These are phyloP conservation scores for Asclepias syriaca DNA, from an alignment of 257 asterid genomes.

Conservation along the genomic window DNA sequence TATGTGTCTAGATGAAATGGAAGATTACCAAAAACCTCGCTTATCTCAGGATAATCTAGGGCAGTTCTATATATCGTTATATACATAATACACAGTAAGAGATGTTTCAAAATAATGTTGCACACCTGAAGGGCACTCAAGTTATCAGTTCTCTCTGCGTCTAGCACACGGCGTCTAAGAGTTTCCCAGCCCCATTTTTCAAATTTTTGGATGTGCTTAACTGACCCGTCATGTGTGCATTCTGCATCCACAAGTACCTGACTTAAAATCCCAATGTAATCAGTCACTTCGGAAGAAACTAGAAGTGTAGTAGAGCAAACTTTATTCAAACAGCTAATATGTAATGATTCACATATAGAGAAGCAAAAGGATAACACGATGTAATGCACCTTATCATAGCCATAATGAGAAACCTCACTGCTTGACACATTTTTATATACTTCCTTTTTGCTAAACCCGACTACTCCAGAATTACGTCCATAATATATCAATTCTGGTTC, in stretches of 20 bases:
- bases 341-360: background rate
- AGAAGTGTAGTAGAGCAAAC: conserved; percentile 1
- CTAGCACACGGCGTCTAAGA: conserved; percentile 79
- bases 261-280: conserved; percentile 27
- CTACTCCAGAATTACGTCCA: conserved; percentile 71
- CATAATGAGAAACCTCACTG: conserved; percentile 38
- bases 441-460: conserved; percentile 57
- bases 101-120: conserved; percentile 6
- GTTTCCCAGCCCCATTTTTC: conserved; percentile 99
- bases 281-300: conserved; percentile 6
- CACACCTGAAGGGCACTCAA: conserved; percentile 73
- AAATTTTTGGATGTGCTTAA: conserved; percentile 82
- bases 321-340: background rate
- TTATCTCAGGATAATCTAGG: background rate
- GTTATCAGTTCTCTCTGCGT: conserved; percentile 79
- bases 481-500: conserved; percentile 84
- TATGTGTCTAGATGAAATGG: background rate
- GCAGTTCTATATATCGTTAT: background rate
- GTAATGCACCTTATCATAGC: conserved; percentile 71
- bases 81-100: background rate
- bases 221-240: conserved; percentile 96
- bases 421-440: conserved; percentile 34
- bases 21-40: background rate
- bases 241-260: conserved; percentile 98
- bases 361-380: background rate